These are phyloP conservation scores for Candida golubevii DNA, from an alignment of 805 yeast genomes.

Conservation along the genomic window DNA sequence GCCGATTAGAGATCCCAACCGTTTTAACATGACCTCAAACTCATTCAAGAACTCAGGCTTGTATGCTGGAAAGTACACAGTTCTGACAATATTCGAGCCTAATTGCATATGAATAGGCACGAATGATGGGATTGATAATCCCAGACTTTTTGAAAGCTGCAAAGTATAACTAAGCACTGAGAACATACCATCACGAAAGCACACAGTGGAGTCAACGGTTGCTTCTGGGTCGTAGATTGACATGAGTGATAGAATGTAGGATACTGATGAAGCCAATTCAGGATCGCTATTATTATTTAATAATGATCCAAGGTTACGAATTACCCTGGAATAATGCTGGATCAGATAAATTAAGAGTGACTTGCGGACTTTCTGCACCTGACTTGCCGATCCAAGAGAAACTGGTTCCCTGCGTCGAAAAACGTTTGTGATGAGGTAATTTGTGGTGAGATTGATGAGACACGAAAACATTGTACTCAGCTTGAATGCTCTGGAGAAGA, in stretches of 20 bases:
- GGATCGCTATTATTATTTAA: constrained; percentile 29
- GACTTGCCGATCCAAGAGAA: constrained; percentile 8
- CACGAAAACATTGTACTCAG: constrained; percentile 33
- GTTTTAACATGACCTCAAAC: constrained; percentile 20
- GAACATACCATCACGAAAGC: constrained; percentile 40
- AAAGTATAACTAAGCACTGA: constrained; percentile 29
- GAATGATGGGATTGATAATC: constrained; percentile 12
- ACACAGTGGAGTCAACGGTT: constrained; percentile 30
- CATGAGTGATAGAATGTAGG: constrained; percentile 37
- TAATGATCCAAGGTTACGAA: constrained; percentile 27
- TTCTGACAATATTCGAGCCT: constrained; percentile 31
- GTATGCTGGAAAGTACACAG: constrained; percentile 36
- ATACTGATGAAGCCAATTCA: constrained; percentile 29
- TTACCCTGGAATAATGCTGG: constrained; percentile 33
- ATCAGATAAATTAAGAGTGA: constrained; percentile 30
- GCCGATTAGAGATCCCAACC: constrained; percentile 20
- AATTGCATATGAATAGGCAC: constrained; percentile 32
- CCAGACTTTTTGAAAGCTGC: constrained; percentile 11
- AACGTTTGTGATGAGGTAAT: constrained; percentile 31
- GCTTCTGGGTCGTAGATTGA: constrained; percentile 43
- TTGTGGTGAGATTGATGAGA: constrained; percentile 36
- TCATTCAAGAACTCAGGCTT: constrained; percentile 30
- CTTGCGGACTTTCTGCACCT: constrained; percentile 20
- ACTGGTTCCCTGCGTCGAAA: constrained; percentile 15
- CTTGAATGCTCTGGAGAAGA: constrained; percentile 22